These are phyloP conservation scores for Heterococcus sp. DNA, from an alignment of 108 stramenopile genomes.

Conservation along the genomic window DNA sequence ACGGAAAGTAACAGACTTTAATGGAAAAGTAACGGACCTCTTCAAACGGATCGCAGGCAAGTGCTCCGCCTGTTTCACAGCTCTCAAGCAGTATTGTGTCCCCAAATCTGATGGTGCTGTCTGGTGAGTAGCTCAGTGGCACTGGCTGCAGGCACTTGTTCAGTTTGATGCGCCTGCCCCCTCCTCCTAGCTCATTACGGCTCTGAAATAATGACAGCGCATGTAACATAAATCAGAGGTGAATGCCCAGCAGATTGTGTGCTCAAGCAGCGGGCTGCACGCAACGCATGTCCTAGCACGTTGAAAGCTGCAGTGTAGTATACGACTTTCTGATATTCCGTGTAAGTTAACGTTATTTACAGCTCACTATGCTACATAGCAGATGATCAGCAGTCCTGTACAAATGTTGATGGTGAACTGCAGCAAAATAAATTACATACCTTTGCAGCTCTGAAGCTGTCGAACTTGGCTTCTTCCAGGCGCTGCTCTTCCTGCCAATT, in stretches of 20 bases:
- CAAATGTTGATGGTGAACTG: too few species aligned
- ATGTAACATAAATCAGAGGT: too few species aligned
- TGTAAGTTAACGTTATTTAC: too few species aligned
- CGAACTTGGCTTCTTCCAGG: conserved; percentile 37
- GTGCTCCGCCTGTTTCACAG: not conserved
- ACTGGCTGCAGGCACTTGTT: conserved; percentile 11
- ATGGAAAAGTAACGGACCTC: not conserved
- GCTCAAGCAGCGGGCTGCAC: too few species aligned
- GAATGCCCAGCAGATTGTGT: too few species aligned
- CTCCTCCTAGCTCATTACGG: not conserved
- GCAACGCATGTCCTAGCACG: too few species aligned
- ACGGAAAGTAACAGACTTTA: not conserved
- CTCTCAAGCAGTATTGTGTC: conserved; percentile 25
- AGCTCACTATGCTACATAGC: too few species aligned
- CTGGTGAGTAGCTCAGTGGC: conserved; percentile 21
- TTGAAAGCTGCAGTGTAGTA: too few species aligned
- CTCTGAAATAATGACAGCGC: too few species aligned
- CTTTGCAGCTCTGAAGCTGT: conserved; percentile 5
- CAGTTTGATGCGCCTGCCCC: not conserved
- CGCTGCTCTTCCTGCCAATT: conserved; percentile 40
- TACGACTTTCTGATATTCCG: too few species aligned
- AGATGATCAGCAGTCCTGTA: too few species aligned
- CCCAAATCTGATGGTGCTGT: conserved; percentile 32
- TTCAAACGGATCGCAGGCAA: not conserved
- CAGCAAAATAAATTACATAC: too few species aligned